A percentile compares a stretch with the other conserved stretches of the same genome.
Conservation (phyloP, 805 yeast genomes). For the Cyberlindnera petersonii region DNA sequence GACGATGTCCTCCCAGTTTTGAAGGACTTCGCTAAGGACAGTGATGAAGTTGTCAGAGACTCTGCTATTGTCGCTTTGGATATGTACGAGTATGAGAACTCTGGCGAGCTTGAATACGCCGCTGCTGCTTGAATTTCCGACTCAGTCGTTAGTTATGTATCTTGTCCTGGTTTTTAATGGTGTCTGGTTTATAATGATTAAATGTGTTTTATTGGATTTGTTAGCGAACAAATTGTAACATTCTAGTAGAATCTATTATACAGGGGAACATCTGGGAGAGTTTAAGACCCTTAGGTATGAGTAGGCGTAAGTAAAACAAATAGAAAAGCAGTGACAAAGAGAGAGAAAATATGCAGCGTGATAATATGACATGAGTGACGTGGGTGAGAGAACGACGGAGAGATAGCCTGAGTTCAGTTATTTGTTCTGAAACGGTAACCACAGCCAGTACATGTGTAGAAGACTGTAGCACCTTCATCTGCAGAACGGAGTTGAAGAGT, state of each 20-base stretch:
- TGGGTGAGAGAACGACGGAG: neutral
- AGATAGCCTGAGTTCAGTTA: constrained; percentile 44
- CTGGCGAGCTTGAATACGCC: constrained; percentile 73
- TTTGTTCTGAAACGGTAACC: constrained; percentile 93
- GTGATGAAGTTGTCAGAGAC: constrained; percentile 89
- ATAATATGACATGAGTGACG: constrained; percentile 11
- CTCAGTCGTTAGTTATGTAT: constrained; percentile 1
- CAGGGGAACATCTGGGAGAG: too few species aligned
- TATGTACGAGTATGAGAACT: constrained; percentile 95
- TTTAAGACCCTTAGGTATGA: too few species aligned
- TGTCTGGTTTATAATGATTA: too few species aligned
- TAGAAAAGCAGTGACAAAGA: too few species aligned
- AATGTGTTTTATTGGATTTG: constrained; percentile 6
- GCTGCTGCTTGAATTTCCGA: constrained; percentile 20
- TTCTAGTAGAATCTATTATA: too few species aligned
- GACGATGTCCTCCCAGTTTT: constrained; percentile 91
- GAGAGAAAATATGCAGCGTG: neutral
- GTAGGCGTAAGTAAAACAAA: neutral
- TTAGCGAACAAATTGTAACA: too few species aligned
- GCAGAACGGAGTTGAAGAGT: constrained; percentile 96
- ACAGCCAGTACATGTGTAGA: constrained; percentile 92
- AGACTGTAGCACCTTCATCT: constrained; percentile 99
- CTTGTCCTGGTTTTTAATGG: constrained; percentile 4
- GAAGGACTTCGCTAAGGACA: constrained; percentile 71
- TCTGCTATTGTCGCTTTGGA: constrained; percentile 96